Percentiles rank a stretch among this genome's conserved stretches.
Evolutionary conservation across 2,329 filamentous ascomycete genomes (phyloP).

Genomic region (Apiospora arundinis): DNA sequence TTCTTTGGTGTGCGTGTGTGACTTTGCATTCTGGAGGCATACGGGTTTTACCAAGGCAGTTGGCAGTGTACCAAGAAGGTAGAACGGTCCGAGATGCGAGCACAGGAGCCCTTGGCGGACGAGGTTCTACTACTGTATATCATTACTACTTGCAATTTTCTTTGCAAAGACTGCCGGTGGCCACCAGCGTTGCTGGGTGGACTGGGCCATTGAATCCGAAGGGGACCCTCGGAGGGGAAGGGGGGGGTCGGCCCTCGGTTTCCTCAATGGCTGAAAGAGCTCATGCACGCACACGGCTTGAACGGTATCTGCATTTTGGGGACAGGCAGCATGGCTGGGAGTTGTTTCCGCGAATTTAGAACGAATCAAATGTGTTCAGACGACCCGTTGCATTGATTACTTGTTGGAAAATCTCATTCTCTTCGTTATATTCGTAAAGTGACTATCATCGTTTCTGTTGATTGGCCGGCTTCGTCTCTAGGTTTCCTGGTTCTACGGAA

Average conservation of each 20-base stretch:
- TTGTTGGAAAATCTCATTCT: background rate
- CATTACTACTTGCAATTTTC: background rate
- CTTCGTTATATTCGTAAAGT: background rate
- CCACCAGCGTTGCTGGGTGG: background rate
- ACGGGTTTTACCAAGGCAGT: background rate
- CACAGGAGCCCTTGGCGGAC: background rate
- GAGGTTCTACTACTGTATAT: conserved; percentile 8
- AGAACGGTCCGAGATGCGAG: background rate
- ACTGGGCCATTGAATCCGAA: background rate
- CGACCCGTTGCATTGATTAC: background rate
- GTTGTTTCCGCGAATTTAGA: conserved; percentile 13
- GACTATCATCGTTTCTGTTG: background rate
- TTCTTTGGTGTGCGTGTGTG: background rate
- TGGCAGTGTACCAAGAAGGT: background rate
- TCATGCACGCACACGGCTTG: conserved; percentile 1
- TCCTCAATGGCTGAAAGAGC: background rate
- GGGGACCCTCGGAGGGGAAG: background rate
- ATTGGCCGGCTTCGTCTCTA: background rate
- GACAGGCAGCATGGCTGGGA: conserved; percentile 16
- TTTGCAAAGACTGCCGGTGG: background rate
- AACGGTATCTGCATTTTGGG: conserved; percentile 7
- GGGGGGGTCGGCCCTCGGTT: background rate
- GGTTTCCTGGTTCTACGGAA: background rate
- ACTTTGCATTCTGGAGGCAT: background rate
- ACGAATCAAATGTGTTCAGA: conserved; percentile 16